Evolutionary conservation across 176 grass and related monocot species (phyloP).

Genomic region (Pharus latifolius): DNA sequence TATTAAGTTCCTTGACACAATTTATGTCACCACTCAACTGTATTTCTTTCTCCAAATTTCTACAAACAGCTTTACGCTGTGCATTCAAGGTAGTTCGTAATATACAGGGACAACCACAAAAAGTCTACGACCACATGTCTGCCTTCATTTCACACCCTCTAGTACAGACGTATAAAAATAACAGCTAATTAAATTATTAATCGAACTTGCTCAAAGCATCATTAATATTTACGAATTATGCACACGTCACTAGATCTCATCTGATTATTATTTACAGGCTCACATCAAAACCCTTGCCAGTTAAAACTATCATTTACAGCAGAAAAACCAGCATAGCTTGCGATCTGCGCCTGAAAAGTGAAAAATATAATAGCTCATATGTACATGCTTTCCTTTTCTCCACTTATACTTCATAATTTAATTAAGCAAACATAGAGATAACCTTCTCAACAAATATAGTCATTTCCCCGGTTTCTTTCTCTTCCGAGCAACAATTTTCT

Average conservation of each 20-base stretch:
- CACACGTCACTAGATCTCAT: background rate
- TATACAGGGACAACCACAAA: too few relatives aligned
- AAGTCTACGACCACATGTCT: too few relatives aligned
- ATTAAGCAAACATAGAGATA: background rate
- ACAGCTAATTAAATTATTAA: background rate
- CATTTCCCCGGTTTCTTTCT: conserved; percentile 40
- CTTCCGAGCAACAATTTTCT: conserved; percentile 51
- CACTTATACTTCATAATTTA: background rate
- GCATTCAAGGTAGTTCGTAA: too few relatives aligned
- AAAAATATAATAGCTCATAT: background rate
- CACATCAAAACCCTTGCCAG: background rate
- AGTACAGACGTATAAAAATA: too few relatives aligned
- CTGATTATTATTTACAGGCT: conserved; percentile 26
- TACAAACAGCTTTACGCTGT: too few relatives aligned
- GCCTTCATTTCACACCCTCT: too few relatives aligned
- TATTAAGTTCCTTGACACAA: too few relatives aligned
- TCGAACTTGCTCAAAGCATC: background rate
- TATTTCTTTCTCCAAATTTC: too few relatives aligned
- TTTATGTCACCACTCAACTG: too few relatives aligned
- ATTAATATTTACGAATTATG: background rate
- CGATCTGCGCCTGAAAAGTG: background rate
- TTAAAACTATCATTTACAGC: background rate
- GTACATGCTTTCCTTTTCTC: conserved; percentile 10
- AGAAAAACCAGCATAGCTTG: background rate
- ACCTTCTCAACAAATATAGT: conserved; percentile 1